Conservation (phyloP, 2,329 filamentous ascomycete genomes). For the Arthrobotrys sinensis region DNA sequence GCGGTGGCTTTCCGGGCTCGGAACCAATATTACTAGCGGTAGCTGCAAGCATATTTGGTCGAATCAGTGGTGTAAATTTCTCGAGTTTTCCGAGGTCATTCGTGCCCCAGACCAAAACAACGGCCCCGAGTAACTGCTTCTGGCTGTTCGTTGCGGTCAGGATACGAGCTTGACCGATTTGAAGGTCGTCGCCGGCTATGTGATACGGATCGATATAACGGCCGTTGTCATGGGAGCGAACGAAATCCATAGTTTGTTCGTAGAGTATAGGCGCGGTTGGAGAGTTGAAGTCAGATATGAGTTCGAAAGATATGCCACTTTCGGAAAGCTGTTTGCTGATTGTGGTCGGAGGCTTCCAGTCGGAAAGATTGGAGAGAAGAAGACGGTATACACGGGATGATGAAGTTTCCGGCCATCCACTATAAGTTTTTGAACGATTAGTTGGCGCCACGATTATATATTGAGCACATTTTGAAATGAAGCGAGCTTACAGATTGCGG, state of each 20-base stretch:
- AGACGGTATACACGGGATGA: slow-evolving; percentile 37
- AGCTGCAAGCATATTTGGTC: slow-evolving; percentile 7
- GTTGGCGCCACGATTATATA: not conserved
- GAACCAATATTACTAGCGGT: not conserved
- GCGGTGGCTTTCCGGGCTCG: not conserved
- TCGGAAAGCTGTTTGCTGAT: slow-evolving; percentile 52
- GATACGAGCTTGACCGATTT: slow-evolving; percentile 44
- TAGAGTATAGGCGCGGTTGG: slow-evolving; percentile 22
- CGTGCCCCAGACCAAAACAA: slow-evolving; percentile 52
- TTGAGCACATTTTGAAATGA: not conserved
- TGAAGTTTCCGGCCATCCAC: slow-evolving; percentile 51
- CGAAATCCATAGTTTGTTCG: slow-evolving; percentile 41
- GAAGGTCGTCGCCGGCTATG: slow-evolving; percentile 49
- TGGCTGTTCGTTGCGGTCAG: slow-evolving; percentile 40
- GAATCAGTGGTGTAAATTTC: slow-evolving; percentile 53
- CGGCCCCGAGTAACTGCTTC: slow-evolving; percentile 48
- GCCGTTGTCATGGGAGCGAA: slow-evolving; percentile 35
- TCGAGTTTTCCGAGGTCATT: slow-evolving; percentile 53
- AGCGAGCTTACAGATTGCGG: slow-evolving; percentile 48
- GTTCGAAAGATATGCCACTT: slow-evolving; percentile 43
- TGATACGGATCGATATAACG: slow-evolving; percentile 46
- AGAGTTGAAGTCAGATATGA: slow-evolving; percentile 40
- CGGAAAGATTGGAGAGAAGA: slow-evolving; percentile 36
- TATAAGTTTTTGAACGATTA: slow-evolving; percentile 7
- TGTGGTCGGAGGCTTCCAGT: slow-evolving; percentile 39